These are phyloP conservation scores for Sideroxylon spinosum DNA, from an alignment of 179 eudicot genomes.

Conservation along the genomic window DNA sequence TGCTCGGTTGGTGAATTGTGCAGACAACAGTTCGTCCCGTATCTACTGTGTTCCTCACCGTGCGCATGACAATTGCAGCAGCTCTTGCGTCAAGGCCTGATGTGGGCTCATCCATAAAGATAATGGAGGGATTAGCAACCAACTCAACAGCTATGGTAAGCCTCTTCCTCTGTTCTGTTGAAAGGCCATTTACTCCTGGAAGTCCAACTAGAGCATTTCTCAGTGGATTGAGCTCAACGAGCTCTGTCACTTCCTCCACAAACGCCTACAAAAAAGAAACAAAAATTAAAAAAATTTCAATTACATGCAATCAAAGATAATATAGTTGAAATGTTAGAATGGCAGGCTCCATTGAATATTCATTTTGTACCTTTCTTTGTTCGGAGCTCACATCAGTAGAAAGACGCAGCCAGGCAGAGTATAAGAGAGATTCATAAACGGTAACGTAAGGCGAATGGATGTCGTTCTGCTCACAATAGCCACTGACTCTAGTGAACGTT, in stretches of 20 bases:
- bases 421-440: conserved; percentile 65
- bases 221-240: conserved; percentile 57
- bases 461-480: conserved; percentile 78
- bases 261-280: conserved; percentile 37
- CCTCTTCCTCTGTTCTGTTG: conserved; percentile 78
- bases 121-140: conserved; percentile 78
- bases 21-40: conserved; percentile 85
- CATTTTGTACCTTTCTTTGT: conserved; percentile 37
- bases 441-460: conserved; percentile 78
- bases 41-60: conserved; percentile 64
- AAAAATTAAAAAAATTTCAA: not conserved
- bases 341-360: no score
- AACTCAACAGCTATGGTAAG: conserved; percentile 79
- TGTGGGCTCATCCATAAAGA: conserved; percentile 89
- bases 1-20: conserved; percentile 82
- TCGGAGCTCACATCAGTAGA: conserved; percentile 30
- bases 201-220: conserved; percentile 60
- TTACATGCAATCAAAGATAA: not conserved
- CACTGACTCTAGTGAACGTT: conserved; percentile 68
- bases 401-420: conserved; percentile 78
- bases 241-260: conserved; percentile 67
- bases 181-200: conserved; percentile 67
- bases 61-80: conserved; percentile 80
- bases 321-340: no score
- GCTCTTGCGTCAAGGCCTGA: conserved; percentile 92